Percentiles rank a stretch among this genome's conserved stretches.
Evolutionary conservation across 495 filamentous ascomycete species (phyloP).

Genomic region (Daldinia decipiens): DNA sequence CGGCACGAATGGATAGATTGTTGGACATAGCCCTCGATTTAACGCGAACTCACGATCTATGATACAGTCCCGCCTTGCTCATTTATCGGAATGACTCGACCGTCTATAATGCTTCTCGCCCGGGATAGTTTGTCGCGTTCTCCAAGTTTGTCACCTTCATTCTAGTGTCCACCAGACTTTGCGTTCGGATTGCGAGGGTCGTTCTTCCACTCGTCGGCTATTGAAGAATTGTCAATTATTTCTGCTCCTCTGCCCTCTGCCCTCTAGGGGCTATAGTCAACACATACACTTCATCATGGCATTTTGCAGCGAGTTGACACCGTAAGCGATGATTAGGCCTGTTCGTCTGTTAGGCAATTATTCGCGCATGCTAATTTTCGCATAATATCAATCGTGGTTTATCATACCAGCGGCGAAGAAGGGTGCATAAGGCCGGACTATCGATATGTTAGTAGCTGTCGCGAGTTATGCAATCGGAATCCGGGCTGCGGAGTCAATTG

Average conservation of each 20-base stretch:
- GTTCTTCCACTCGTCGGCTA: conserved; percentile 93
- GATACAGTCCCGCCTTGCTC: conserved; percentile 44
- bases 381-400: conserved; percentile 4
- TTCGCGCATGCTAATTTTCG: not conserved
- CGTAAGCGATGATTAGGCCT: conserved; percentile 88
- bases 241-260: conserved; percentile 2
- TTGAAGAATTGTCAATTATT: conserved; percentile 41
- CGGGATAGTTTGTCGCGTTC: conserved; percentile 17
- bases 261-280: conserved; percentile 2
- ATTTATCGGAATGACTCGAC: conserved; percentile 36
- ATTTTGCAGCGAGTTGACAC: conserved; percentile 80
- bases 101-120: conserved; percentile 38
- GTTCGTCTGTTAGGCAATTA: conserved; percentile 22
- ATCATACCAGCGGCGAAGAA: conserved; percentile 94
- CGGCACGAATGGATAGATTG: conserved; percentile 23
- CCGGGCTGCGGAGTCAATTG: conserved; percentile 39
- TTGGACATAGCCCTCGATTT: conserved; percentile 29
- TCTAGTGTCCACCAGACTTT: conserved; percentile 61
- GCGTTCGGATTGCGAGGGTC: conserved; percentile 88
- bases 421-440: conserved; percentile 87
- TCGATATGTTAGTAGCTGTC: conserved; percentile 43
- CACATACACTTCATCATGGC: conserved; percentile 77
- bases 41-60: conserved; percentile 44
- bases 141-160: conserved; percentile 41
- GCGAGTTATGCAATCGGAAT: conserved; percentile 24